These are phyloP conservation scores for Pyrenula aspistea DNA, from an alignment of 495 filamentous ascomycete genomes.

Conservation along the genomic window DNA sequence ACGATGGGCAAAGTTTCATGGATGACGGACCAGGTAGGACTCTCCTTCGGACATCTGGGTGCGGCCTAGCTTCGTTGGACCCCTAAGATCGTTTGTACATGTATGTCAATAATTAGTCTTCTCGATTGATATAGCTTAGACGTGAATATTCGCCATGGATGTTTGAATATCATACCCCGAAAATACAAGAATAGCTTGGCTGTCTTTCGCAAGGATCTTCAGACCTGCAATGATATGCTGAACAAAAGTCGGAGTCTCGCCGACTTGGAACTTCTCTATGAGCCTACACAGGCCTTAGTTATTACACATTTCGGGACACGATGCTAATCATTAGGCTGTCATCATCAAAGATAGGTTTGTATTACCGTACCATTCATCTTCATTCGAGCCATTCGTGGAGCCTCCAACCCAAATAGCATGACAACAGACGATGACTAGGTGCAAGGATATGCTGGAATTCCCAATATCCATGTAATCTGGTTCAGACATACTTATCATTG, in stretches of 20 bases:
- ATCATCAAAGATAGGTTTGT: not conserved
- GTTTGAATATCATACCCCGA: conserved; percentile 59
- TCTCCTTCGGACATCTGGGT: conserved; percentile 49
- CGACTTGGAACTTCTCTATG: conserved; percentile 57
- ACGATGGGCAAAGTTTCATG: not conserved
- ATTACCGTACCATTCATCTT: conserved; percentile 50
- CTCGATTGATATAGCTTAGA: too few species aligned
- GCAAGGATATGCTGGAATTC: not conserved
- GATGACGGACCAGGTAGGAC: conserved; percentile 42
- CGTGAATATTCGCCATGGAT: too few species aligned
- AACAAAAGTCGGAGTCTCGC: conserved; percentile 63
- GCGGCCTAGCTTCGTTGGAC: conserved; percentile 41
- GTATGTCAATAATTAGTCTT: conserved; percentile 5
- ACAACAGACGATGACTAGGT: conserved; percentile 64
- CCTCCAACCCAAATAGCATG: conserved; percentile 70
- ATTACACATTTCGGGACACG: conserved; percentile 4
- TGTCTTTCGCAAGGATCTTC: conserved; percentile 23
- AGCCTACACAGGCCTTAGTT: conserved; percentile 17
- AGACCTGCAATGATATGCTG: conserved; percentile 58
- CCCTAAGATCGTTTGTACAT: conserved; percentile 26
- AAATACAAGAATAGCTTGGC: conserved; percentile 43
- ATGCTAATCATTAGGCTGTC: not conserved
- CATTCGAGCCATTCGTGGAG: conserved; percentile 38
- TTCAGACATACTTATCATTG: too few species aligned
- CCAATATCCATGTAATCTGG: too few species aligned